Evolutionary conservation across 768 basidiomycete genomes (phyloP).

Genomic region (Psilocybe cyanescens): DNA sequence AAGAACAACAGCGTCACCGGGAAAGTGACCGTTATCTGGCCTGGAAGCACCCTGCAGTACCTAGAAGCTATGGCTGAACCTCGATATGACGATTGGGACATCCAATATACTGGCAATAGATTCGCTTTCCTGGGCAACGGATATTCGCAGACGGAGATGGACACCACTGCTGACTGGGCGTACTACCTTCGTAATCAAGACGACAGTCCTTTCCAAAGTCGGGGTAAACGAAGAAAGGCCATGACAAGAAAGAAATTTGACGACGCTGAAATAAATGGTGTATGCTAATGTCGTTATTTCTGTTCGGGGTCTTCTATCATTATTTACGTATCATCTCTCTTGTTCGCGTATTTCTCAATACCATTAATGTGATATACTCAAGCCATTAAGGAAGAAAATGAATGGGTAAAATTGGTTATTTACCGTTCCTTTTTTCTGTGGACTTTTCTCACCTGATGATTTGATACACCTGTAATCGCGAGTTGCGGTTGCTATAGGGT

Average conservation of each 20-base stretch:
- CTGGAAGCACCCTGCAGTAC: constrained; percentile 40
- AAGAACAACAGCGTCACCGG: constrained; percentile 30
- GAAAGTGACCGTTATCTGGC: constrained; percentile 37
- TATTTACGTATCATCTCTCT: neutral
- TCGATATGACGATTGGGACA: constrained; percentile 39
- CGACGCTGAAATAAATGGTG: neutral
- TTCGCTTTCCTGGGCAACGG: constrained; percentile 39
- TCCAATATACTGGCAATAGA: constrained; percentile 36
- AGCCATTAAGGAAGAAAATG: too few relatives aligned
- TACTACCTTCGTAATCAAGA: constrained; percentile 33
- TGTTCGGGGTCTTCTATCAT: neutral
- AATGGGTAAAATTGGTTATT: too few relatives aligned
- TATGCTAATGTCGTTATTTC: neutral
- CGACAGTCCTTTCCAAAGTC: constrained; percentile 26
- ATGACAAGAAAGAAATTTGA: neutral
- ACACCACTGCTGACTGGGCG: constrained; percentile 34
- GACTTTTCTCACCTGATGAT: too few relatives aligned
- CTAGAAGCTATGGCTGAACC: constrained; percentile 34
- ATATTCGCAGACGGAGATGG: constrained; percentile 35
- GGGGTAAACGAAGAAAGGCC: constrained; percentile 19
- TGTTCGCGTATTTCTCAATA: neutral
- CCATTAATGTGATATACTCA: too few relatives aligned
- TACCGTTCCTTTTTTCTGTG: too few relatives aligned
- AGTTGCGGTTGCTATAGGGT: too few relatives aligned
- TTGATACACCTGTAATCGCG: too few relatives aligned